phyloP scores from a whole-genome alignment of 2,329 filamentous ascomycete genomes.

The Paracamarosporium sp. region DNA sequence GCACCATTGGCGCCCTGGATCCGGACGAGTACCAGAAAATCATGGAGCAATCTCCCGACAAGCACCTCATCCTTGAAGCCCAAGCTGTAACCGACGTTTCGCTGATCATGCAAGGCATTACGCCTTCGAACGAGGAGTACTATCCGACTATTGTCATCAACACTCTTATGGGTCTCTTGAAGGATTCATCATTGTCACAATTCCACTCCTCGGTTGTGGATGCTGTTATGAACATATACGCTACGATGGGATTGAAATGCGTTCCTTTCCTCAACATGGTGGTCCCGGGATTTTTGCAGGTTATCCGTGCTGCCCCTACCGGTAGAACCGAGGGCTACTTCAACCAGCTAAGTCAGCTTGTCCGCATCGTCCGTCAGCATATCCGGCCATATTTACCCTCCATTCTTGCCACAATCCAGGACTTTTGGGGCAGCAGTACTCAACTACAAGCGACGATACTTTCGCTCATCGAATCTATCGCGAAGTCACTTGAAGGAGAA shows the following conservation, averaged over 20 bases:
- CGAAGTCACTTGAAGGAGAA: constrained; percentile 91
- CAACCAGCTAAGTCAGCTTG: constrained; percentile 90
- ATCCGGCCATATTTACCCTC: constrained; percentile 89
- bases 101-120: constrained; percentile 96
- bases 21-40: constrained; percentile 97
- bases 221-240: constrained; percentile 98
- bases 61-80: constrained; percentile 72
- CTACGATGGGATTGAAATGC: constrained; percentile 93
- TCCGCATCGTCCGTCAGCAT: constrained; percentile 94
- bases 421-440: constrained; percentile 85
- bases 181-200: constrained; percentile 85
- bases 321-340: constrained; percentile 93
- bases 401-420: constrained; percentile 84
- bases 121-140: constrained; percentile 96
- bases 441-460: constrained; percentile 90
- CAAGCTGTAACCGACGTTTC: constrained; percentile 87
- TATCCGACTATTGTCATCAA: constrained; percentile 98
- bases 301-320: constrained; percentile 81
- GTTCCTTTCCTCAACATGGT: constrained; percentile 94
- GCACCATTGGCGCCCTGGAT: constrained; percentile 91
- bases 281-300: constrained; percentile 88
- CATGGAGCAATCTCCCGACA: constrained; percentile 85
- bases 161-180: constrained; percentile 88
- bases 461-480: constrained; percentile 90
- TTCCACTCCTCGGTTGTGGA: constrained; percentile 95